These are phyloP conservation scores for Cephalotrichum gorgonifer DNA, from an alignment of 2,329 filamentous ascomycete species.

Conservation along the genomic window DNA sequence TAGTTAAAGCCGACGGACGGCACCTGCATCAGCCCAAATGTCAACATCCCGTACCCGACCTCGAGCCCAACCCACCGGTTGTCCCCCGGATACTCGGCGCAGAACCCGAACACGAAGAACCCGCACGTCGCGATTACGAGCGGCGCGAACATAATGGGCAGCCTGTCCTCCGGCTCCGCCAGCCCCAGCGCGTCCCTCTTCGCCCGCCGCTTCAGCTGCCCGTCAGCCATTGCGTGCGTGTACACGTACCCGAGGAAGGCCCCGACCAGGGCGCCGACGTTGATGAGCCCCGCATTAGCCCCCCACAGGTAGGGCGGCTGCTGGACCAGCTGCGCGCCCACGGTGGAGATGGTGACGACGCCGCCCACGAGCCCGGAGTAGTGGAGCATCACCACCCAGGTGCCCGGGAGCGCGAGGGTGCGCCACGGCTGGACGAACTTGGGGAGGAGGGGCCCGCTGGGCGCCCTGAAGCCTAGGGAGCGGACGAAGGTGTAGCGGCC, in stretches of 20 bases:
- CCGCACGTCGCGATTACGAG: conserved; percentile 19
- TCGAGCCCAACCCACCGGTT: conserved; percentile 23
- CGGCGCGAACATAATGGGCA: conserved; percentile 19
- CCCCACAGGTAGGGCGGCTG: conserved; percentile 77
- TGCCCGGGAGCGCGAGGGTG: conserved; percentile 73
- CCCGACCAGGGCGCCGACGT: conserved; percentile 80
- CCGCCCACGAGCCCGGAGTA: conserved; percentile 89
- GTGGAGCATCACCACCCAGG: conserved; percentile 69
- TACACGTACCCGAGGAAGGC: conserved; percentile 67
- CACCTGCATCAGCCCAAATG: conserved; percentile 26
- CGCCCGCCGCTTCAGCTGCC: conserved; percentile 59
- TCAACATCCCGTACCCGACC: conserved; percentile 23
- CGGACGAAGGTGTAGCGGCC: background rate
- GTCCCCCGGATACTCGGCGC: conserved; percentile 18
- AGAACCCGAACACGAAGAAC: conserved; percentile 25
- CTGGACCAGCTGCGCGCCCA: conserved; percentile 73
- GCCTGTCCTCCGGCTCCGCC: conserved; percentile 22
- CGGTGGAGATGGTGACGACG: conserved; percentile 84
- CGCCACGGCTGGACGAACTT: conserved; percentile 66
- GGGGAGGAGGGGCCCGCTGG: conserved; percentile 60
- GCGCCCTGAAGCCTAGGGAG: conserved; percentile 64
- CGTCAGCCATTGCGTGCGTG: conserved; percentile 64
- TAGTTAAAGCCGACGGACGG: conserved; percentile 27
- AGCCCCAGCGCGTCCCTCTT: conserved; percentile 45
- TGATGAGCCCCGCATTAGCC: conserved; percentile 72